Percentiles rank a stretch among this genome's conserved stretches.
These are phyloP conservation scores for Dictyostelium purpureum DNA, from an alignment of 78 protist genomes.

Conservation along the genomic window DNA sequence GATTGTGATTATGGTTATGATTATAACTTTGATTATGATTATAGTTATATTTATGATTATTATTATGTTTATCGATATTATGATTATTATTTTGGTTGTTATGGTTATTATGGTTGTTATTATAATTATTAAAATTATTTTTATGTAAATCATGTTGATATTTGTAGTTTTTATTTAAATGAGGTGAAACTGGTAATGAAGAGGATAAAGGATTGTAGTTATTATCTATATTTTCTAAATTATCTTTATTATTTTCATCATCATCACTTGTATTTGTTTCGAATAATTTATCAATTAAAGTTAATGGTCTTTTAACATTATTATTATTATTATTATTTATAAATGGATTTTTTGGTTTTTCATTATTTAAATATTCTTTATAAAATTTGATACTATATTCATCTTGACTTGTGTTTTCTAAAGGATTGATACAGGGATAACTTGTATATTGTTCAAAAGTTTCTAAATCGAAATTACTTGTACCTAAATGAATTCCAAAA, in stretches of 20 bases:
- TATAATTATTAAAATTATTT: neutral
- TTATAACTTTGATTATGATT: neutral
- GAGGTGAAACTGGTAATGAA: neutral
- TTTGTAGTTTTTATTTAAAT: neutral
- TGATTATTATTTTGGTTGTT: neutral
- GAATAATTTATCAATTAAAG: neutral
- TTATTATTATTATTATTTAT: neutral
- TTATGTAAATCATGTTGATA: neutral
- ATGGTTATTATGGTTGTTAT: neutral
- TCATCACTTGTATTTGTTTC: neutral
- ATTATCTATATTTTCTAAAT: neutral
- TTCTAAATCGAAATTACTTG: slow-evolving; percentile 18
- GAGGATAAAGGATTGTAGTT: neutral
- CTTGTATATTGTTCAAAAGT: slow-evolving; percentile 6
- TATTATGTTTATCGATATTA: neutral
- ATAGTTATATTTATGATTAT: neutral
- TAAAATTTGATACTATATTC: slow-evolving; percentile 8
- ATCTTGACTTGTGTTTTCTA: slow-evolving; percentile 17
- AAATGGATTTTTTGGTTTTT: neutral
- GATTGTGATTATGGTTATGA: neutral
- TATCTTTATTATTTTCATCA: neutral
- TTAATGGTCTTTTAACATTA: neutral
- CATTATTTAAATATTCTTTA: slow-evolving; percentile 20
- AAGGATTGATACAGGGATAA: neutral
- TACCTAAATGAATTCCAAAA: slow-evolving; percentile 51